phyloP scores from a whole-genome alignment of 257 asterid species.

The Anisodus tanguticus region DNA sequence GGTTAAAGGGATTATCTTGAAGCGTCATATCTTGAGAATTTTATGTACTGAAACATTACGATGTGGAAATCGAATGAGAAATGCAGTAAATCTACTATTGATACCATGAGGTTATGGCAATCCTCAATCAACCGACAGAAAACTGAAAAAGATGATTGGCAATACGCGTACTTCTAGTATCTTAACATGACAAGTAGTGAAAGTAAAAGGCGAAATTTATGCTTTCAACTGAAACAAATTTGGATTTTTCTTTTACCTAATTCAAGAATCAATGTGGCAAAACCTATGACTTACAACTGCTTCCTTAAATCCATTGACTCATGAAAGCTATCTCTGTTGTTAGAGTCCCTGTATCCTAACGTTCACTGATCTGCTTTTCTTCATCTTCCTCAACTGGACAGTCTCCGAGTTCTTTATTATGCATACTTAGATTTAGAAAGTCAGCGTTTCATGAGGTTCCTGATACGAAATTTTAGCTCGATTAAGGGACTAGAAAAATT shows the following conservation, averaged over 20 bases:
- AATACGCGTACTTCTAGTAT: neutral
- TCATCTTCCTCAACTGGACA: neutral
- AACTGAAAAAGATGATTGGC: neutral
- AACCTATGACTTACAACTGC: neutral
- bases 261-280: neutral
- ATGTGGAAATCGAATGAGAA: neutral
- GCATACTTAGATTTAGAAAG: neutral
- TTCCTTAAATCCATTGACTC: neutral
- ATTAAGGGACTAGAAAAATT: neutral
- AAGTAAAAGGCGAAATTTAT: neutral
- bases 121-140: neutral
- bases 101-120: neutral
- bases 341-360: neutral
- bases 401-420: neutral
- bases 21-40: neutral
- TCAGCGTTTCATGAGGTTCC: neutral
- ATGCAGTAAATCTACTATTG: neutral
- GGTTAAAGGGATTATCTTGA: neutral
- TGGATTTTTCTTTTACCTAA: neutral
- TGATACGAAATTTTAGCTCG: neutral
- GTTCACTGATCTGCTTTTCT: neutral
- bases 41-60: neutral
- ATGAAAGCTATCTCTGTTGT: neutral
- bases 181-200: neutral
- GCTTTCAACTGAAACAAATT: neutral